Evolutionary conservation across 2,329 filamentous ascomycete species (phyloP).

Genomic region (Albophoma yamanashiensis): DNA sequence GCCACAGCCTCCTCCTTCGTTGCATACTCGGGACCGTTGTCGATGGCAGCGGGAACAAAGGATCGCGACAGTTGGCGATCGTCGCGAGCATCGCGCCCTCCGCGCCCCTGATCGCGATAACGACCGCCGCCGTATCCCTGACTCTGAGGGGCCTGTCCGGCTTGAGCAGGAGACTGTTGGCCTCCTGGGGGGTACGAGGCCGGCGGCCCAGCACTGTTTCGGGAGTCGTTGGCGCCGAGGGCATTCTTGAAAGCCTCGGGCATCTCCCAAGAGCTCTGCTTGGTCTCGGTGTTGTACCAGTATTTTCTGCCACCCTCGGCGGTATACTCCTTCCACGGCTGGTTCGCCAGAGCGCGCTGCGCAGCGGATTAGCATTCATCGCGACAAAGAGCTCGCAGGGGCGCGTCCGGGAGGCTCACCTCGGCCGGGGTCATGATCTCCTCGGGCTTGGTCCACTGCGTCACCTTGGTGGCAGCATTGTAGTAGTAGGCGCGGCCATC

Average conservation of each 20-base stretch:
- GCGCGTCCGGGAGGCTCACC: slow-evolving; percentile 36
- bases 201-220: not conserved
- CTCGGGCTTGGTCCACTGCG: slow-evolving; percentile 89
- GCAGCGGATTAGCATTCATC: not conserved
- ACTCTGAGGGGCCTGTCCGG: slow-evolving; percentile 22
- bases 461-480: slow-evolving; percentile 74
- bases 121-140: slow-evolving; percentile 21
- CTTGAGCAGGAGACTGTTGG: slow-evolving; percentile 25
- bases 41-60: slow-evolving; percentile 47
- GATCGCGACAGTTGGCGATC: slow-evolving; percentile 29
- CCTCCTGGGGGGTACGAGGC: not conserved
- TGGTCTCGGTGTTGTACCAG: slow-evolving; percentile 89
- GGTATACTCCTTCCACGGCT: slow-evolving; percentile 90
- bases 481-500: slow-evolving; percentile 89
- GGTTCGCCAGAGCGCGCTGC: slow-evolving; percentile 67
- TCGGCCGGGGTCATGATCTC: slow-evolving; percentile 78
- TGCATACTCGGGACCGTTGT: slow-evolving; percentile 67
- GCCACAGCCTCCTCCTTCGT: slow-evolving; percentile 82
- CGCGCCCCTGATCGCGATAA: slow-evolving; percentile 26
- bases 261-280: slow-evolving; percentile 91
- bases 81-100: slow-evolving; percentile 15
- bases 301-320: slow-evolving; percentile 82
- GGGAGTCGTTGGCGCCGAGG: slow-evolving; percentile 43
- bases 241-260: slow-evolving; percentile 73
- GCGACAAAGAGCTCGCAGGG: not conserved